Base-by-base conservation (phyloP, 2,329 filamentous ascomycete species). In the Aspergillus pseudoterreus region DNA sequence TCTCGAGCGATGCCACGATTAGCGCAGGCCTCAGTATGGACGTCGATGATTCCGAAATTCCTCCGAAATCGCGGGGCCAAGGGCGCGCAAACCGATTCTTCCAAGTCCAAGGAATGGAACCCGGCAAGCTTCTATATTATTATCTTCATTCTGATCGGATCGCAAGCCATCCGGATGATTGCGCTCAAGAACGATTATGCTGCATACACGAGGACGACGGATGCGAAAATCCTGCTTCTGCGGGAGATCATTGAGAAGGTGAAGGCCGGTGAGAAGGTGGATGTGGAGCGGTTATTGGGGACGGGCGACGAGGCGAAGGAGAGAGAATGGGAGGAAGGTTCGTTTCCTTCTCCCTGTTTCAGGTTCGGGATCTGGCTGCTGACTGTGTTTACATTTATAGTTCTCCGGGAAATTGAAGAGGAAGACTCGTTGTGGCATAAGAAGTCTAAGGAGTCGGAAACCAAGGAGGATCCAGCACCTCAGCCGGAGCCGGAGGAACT, bases 111-210 rank as follows among this genome's bases (percentile, higher is more conserved):
- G 64, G 82, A 84, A 60, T 89, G 86, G 85, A 92, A 92, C 61
- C 88, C 89, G 2, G 87, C 87, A 17, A 91, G 86, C 0, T 92
- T 90, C 64, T 94, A 86, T 69, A 89, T 92, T 60, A 77, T 85
- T 62, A 89, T 92, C 57, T 91, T 91, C 64, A 77, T 91, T 38
- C 80, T 97, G 57, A 92, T 97, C 57, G 95, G 95, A 4, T 96
- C 90, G 55, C 95, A 96, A 79, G 89, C 92, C 12, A 96, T 99
- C 62, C 89, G 96, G 63, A 88, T 94, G 79, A 86, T 99, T 64
- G 80, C 85, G 33, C 70, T 97, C 62, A 87, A 86, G 62, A 88
- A 88, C 61, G 86, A 92, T 46, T 87, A 85, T 64, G 78, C 80
- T 30, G 83, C 85, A 9, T 92, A 88, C 62, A 83, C 79, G 64